These are phyloP conservation scores for Teunomyces gatunensis DNA, from an alignment of 805 yeast genomes.

Conservation along the genomic window DNA sequence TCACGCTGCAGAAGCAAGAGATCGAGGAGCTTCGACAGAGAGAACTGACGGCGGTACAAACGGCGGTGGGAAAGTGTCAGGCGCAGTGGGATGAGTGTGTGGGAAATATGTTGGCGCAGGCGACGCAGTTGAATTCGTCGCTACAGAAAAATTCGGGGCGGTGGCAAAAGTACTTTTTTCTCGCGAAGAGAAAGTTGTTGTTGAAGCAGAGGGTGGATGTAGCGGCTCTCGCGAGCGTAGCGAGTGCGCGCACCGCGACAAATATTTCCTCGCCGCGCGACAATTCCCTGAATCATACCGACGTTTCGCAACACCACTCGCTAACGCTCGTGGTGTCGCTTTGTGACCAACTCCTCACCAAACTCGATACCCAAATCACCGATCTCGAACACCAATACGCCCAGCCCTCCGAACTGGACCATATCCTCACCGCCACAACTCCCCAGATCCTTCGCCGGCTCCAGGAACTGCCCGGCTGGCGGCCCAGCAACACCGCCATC, in stretches of 20 bases:
- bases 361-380: slow-evolving; percentile 43
- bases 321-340: slow-evolving; percentile 9
- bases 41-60: slow-evolving; percentile 44
- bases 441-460: slow-evolving; percentile 46
- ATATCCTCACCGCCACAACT: slow-evolving; percentile 46
- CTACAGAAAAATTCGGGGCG: slow-evolving; percentile 44
- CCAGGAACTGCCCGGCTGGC: slow-evolving; percentile 58
- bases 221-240: slow-evolving; percentile 9
- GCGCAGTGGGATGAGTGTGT: slow-evolving; percentile 38
- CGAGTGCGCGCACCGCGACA: too few relatives aligned
- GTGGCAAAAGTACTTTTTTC: slow-evolving; percentile 39
- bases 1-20: slow-evolving; percentile 73
- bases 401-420: slow-evolving; percentile 51
- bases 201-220: slow-evolving; percentile 43
- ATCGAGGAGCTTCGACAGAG: slow-evolving; percentile 64
- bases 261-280: too few relatives aligned
- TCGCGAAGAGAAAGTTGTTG: slow-evolving; percentile 48
- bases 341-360: slow-evolving; percentile 32
- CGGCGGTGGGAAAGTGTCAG: slow-evolving; percentile 16
- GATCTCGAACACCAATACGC: slow-evolving; percentile 52
- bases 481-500: slow-evolving; percentile 37
- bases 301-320: too few relatives aligned
- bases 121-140: slow-evolving; percentile 41
- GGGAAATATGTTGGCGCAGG: slow-evolving; percentile 37
- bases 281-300: too few relatives aligned